A percentile compares a stretch with the other conserved stretches of the same genome.
phyloP scores from a whole-genome alignment of 2,329 filamentous ascomycete species.

The Calonectria naviculata region DNA sequence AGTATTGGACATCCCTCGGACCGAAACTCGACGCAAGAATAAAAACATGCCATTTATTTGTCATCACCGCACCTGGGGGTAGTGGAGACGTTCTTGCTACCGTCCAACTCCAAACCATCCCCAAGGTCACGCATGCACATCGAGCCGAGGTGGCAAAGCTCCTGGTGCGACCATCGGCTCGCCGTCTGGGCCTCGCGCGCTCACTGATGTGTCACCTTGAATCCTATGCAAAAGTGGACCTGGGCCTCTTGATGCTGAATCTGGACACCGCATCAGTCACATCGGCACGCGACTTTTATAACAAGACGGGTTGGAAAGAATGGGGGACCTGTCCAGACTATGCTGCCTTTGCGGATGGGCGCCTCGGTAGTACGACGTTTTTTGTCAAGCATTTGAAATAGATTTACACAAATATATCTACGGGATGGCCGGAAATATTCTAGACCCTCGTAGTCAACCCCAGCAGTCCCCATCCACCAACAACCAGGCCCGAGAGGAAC shows the following conservation, averaged over 20 bases:
- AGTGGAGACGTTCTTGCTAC: not conserved
- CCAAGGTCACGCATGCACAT: slow-evolving; percentile 2
- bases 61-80: not conserved
- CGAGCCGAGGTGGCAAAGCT: slow-evolving; percentile 6
- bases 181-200: not conserved
- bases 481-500: slow-evolving; percentile 16
- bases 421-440: no score
- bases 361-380: not conserved
- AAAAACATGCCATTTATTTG: not conserved
- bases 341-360: slow-evolving; percentile 1
- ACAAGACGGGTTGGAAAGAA: slow-evolving; percentile 2
- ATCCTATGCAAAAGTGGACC: not conserved
- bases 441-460: slow-evolving; percentile 27
- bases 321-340: slow-evolving; percentile 5
- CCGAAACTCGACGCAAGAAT: not conserved
- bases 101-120: not conserved
- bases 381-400: slow-evolving; percentile 3
- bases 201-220: not conserved
- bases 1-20: not conserved
- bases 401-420: not conserved
- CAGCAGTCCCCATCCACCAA: slow-evolving; percentile 33
- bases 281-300: not conserved
- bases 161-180: not conserved
- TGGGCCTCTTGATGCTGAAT: not conserved
- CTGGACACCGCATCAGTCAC: not conserved